A percentile compares a stretch with the other conserved stretches of the same genome.
These are phyloP conservation scores for Brasenia schreberi DNA, from an alignment of 164 flowering plant species.

Conservation along the genomic window DNA sequence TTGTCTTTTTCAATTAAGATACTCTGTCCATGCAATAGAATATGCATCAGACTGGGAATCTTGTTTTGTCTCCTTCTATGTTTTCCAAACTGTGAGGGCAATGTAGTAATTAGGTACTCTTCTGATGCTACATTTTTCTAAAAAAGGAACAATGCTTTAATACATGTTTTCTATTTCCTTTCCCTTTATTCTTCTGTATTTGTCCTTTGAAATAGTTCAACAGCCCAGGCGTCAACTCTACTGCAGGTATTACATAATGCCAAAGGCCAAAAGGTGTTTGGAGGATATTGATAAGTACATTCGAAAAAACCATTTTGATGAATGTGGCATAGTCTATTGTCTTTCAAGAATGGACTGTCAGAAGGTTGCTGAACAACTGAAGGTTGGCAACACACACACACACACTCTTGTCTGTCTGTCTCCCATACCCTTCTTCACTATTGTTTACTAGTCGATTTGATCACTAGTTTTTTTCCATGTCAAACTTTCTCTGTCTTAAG, in stretches of 20 bases:
- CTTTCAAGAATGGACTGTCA: constrained; percentile 98
- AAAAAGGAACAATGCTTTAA: not conserved
- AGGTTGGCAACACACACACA: constrained; percentile 26
- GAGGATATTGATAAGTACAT: constrained; percentile 92
- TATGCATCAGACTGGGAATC: no score
- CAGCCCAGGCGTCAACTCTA: constrained; percentile 4
- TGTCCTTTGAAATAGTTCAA: not conserved
- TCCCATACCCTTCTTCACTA: not conserved
- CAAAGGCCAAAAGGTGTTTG: constrained; percentile 86
- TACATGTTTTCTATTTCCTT: not conserved
- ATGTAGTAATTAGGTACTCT: no score
- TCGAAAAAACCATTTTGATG: constrained; percentile 74
- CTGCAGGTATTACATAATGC: constrained; percentile 73
- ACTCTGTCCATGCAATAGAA: no score
- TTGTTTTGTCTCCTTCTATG: no score
- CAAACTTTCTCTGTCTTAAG: no score
- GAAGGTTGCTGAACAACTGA: constrained; percentile 83
- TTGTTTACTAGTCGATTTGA: not conserved
- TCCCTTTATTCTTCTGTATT: not conserved
- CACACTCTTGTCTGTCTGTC: not conserved
- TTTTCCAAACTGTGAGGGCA: no score
- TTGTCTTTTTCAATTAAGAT: no score
- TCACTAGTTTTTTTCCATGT: no score
- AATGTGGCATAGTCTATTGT: constrained; percentile 95
- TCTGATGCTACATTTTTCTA: no score